Percentiles rank a stretch among this genome's conserved stretches.
Evolutionary conservation across 129 eudicot genomes (phyloP).

Genomic region (Tagetes erecta): DNA sequence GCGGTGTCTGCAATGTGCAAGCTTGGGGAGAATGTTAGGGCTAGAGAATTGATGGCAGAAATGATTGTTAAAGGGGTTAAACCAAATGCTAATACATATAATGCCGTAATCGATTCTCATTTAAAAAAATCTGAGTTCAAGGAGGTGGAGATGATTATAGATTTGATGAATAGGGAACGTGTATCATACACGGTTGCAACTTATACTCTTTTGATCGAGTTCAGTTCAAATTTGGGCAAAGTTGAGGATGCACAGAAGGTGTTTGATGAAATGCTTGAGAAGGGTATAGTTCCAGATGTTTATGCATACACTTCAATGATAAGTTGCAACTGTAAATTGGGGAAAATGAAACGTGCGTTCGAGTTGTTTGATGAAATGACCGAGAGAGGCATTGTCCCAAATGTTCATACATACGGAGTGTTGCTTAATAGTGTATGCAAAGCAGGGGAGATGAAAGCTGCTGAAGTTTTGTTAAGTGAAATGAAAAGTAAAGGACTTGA

Average conservation of each 20-base stretch:
- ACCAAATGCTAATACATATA: constrained; percentile 68
- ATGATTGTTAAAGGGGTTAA: constrained; percentile 48
- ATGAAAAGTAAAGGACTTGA: constrained; percentile 76
- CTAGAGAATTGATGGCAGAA: constrained; percentile 51
- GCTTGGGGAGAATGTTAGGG: constrained; percentile 47
- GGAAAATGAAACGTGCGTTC: constrained; percentile 62
- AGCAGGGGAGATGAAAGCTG: constrained; percentile 74
- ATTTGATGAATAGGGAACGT: constrained; percentile 60
- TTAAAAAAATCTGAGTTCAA: constrained; percentile 45
- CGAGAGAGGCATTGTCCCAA: constrained; percentile 60
- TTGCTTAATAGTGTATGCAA: constrained; percentile 69
- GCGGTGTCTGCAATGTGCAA: constrained; percentile 69
- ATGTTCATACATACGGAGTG: constrained; percentile 61
- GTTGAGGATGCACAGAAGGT: constrained; percentile 57
- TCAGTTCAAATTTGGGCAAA: constrained; percentile 32
- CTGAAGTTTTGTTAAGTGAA: constrained; percentile 55
- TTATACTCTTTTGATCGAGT: constrained; percentile 61
- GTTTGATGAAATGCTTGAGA: constrained; percentile 60
- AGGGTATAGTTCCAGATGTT: constrained; percentile 53
- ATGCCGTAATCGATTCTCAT: constrained; percentile 57
- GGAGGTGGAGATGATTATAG: constrained; percentile 45
- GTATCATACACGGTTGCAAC: constrained; percentile 52
- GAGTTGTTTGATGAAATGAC: constrained; percentile 62
- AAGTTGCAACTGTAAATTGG: constrained; percentile 47
- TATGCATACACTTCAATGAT: constrained; percentile 61